Conservation (phyloP, 371 early-diverging fungal species). For the Rhizopus arrhizus region DNA sequence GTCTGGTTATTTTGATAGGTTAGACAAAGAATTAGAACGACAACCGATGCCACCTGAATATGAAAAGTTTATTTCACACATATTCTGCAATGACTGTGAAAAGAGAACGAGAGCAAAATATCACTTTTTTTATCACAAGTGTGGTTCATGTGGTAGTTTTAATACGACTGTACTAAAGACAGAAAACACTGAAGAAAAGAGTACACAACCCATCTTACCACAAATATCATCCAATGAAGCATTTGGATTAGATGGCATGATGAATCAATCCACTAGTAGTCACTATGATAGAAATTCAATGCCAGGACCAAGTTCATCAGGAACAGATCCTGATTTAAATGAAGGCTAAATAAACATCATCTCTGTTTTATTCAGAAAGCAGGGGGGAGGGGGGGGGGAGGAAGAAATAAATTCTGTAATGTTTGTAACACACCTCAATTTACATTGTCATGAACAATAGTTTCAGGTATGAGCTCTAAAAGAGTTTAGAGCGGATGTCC, state of each 20-base stretch:
- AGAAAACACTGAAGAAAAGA: slow-evolving; percentile 29
- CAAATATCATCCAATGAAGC: slow-evolving; percentile 1
- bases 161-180: slow-evolving; percentile 89
- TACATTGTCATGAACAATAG: too few species aligned
- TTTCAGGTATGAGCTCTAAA: too few species aligned
- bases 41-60: slow-evolving; percentile 94
- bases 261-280: not conserved
- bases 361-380: not conserved
- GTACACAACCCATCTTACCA: not conserved
- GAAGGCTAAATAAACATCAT: not conserved
- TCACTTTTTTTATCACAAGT: slow-evolving; percentile 96
- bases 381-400: too few species aligned
- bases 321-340: not conserved
- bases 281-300: not conserved
- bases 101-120: slow-evolving; percentile 77
- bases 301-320: slow-evolving; percentile 2
- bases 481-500: too few species aligned
- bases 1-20: slow-evolving; percentile 76
- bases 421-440: too few species aligned
- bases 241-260: not conserved
- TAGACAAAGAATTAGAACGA: slow-evolving; percentile 80
- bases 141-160: slow-evolving; percentile 83
- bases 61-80: slow-evolving; percentile 62
- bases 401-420: too few species aligned
- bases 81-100: slow-evolving; percentile 97